Evolutionary conservation across 2,329 filamentous ascomycete genomes (phyloP).

Genomic region (Aotearoamyces nothofagi): DNA sequence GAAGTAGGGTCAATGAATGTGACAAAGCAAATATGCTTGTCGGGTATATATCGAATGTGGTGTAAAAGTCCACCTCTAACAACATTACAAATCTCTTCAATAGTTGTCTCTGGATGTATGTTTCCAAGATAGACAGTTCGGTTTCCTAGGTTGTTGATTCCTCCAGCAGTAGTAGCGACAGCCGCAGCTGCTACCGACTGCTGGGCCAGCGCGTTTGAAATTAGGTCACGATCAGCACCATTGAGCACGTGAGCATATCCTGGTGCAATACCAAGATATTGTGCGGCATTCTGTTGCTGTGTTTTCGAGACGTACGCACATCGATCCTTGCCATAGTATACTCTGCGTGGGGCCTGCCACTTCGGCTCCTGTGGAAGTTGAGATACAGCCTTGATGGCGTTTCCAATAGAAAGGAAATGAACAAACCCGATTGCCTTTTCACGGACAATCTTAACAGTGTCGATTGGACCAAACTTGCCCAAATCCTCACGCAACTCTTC

Average conservation of each 20-base stretch:
- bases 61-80: conserved; percentile 90
- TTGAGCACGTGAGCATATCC: conserved; percentile 95
- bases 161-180: conserved; percentile 89
- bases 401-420: conserved; percentile 92
- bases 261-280: conserved; percentile 93
- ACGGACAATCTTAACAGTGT: conserved; percentile 93
- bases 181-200: conserved; percentile 95
- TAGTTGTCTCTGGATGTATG: conserved; percentile 96
- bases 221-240: conserved; percentile 87
- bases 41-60: conserved; percentile 96
- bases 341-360: conserved; percentile 88
- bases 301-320: conserved; percentile 99
- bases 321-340: conserved; percentile 97
- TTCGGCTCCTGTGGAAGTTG: conserved; percentile 93
- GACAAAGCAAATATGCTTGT: conserved; percentile 99
- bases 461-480: conserved; percentile 90
- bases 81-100: conserved; percentile 99
- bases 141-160: conserved; percentile 95
- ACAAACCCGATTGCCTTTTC: conserved; percentile 98
- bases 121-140: conserved; percentile 96
- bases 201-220: conserved; percentile 90
- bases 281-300: conserved; percentile 96
- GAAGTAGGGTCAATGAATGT: conserved; percentile 98
- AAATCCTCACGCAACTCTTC: conserved; percentile 90
- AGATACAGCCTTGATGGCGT: conserved; percentile 94